Conservation (phyloP, 2,329 filamentous ascomycete species). For the Didymella glomerata region DNA sequence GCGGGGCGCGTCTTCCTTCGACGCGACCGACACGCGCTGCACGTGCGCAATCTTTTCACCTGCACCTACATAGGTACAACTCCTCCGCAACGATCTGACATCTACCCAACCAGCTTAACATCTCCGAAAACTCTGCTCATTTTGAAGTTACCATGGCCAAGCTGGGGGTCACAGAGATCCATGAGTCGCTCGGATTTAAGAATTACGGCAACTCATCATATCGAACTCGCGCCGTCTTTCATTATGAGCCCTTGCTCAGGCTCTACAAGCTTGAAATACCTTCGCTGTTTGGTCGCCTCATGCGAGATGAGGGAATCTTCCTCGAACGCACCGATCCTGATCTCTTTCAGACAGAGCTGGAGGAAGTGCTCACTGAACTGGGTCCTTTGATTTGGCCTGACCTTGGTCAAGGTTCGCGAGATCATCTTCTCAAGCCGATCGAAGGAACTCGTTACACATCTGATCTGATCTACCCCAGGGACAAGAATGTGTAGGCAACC, state of each 20-base stretch:
- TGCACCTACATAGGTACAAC: background rate
- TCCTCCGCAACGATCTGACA: background rate
- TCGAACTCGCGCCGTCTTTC: conserved; percentile 1
- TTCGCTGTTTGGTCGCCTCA: conserved; percentile 19
- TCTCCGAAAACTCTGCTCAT: background rate
- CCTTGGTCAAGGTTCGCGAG: conserved; percentile 11
- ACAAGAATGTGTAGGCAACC: background rate
- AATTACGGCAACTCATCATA: background rate
- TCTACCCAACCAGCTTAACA: no score
- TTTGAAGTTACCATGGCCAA: background rate
- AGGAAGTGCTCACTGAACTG: conserved; percentile 17
- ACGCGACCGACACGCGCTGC: background rate
- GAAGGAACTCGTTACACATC: conserved; percentile 14
- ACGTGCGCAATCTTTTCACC: background rate
- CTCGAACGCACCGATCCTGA: conserved; percentile 19
- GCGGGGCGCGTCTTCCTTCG: background rate
- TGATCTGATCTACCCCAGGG: conserved; percentile 24
- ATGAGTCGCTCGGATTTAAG: conserved; percentile 2
- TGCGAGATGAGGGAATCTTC: conserved; percentile 13
- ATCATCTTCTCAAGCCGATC: conserved; percentile 22
- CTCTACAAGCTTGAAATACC: conserved; percentile 23
- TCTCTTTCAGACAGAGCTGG: conserved; percentile 26
- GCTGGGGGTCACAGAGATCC: background rate
- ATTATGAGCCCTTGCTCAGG: conserved; percentile 14
- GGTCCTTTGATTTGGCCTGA: conserved; percentile 29